phyloP scores from a whole-genome alignment of 495 filamentous ascomycete genomes.

The Podospora tetraspora region DNA sequence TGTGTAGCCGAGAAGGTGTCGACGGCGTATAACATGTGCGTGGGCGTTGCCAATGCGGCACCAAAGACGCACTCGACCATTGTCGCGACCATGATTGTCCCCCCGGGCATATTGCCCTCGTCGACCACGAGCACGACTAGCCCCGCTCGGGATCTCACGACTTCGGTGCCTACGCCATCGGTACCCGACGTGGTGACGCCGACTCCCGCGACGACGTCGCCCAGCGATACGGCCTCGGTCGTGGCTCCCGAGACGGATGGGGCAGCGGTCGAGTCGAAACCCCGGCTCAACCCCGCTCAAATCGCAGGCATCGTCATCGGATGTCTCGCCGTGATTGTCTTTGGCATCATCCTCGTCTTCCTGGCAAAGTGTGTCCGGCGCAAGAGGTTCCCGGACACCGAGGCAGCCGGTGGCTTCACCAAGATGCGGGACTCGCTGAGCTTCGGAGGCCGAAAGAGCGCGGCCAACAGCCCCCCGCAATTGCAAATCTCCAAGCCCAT shows the following conservation, averaged over 20 bases:
- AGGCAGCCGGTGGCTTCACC: conserved; percentile 38
- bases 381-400: conserved; percentile 32
- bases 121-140: conserved; percentile 13
- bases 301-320: conserved; percentile 46
- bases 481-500: conserved; percentile 34
- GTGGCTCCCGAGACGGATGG: conserved; percentile 10
- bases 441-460: conserved; percentile 17
- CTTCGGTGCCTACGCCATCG: conserved; percentile 6
- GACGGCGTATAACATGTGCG: conserved; percentile 56
- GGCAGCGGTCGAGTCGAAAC: conserved; percentile 2
- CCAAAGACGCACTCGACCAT: conserved; percentile 56
- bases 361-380: conserved; percentile 37
- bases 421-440: conserved; percentile 34
- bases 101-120: conserved; percentile 24
- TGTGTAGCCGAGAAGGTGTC: conserved; percentile 28
- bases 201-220: conserved; percentile 14
- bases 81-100: conserved; percentile 50
- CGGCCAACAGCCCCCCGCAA: conserved; percentile 4
- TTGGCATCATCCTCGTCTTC: conserved; percentile 38
- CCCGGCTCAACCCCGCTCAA: conserved; percentile 33
- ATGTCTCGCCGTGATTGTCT: conserved; percentile 33
- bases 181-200: conserved; percentile 16
- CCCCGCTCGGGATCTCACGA: conserved; percentile 6
- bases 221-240: conserved; percentile 13
- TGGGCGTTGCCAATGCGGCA: conserved; percentile 45